phyloP scores from a whole-genome alignment of 805 yeast genomes.

The Lipomyces kockii region DNA sequence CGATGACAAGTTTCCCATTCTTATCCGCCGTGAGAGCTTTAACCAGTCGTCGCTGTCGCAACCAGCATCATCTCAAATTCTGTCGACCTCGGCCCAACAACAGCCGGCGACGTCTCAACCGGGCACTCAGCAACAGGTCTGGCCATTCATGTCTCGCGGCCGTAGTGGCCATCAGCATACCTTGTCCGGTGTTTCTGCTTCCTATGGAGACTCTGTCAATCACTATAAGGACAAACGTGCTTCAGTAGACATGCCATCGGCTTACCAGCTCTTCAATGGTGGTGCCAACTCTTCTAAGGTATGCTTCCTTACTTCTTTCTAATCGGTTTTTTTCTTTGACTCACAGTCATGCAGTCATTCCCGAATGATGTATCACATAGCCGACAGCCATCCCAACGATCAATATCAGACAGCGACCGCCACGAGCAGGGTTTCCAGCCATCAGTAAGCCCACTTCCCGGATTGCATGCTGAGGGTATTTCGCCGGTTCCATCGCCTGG shows the following conservation, averaged over 20 bases:
- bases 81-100: slow-evolving; percentile 14
- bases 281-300: not conserved
- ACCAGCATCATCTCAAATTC: not conserved
- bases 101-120: slow-evolving; percentile 17
- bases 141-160: slow-evolving; percentile 29
- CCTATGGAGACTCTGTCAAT: not conserved
- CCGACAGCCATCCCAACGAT: slow-evolving; percentile 34
- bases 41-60: slow-evolving; percentile 14
- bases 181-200: slow-evolving; percentile 20
- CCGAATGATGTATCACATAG: slow-evolving; percentile 22
- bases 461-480: slow-evolving; percentile 8
- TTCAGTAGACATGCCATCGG: slow-evolving; percentile 13
- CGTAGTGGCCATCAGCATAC: slow-evolving; percentile 28
- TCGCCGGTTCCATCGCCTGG: slow-evolving; percentile 15
- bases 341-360: slow-evolving; percentile 1
- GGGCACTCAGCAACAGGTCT: slow-evolving; percentile 13
- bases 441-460: slow-evolving; percentile 21
- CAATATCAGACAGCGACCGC: slow-evolving; percentile 29
- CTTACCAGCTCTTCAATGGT: slow-evolving; percentile 20
- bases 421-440: slow-evolving; percentile 20
- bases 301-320: not conserved
- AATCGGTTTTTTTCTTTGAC: not conserved
- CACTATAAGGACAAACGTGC: slow-evolving; percentile 26
- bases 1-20: slow-evolving; percentile 45
- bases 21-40: slow-evolving; percentile 43